Conservation (phyloP, 345 rosid species). For the Pugionium cornutum region DNA sequence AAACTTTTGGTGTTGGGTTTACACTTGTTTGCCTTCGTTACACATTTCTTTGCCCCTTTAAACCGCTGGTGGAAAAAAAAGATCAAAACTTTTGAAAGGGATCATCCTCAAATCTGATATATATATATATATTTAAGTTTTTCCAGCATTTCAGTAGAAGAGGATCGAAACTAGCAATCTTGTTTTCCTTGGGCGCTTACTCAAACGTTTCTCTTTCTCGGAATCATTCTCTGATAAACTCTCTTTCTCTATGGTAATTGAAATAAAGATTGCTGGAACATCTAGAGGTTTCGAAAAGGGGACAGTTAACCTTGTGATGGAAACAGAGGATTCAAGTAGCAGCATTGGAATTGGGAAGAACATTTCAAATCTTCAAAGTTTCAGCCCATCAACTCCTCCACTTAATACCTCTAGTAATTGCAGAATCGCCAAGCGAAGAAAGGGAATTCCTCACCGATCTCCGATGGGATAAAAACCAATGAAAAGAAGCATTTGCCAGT, state of each 20-base stretch:
- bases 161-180: too few species aligned
- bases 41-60: slow-evolving; percentile 1
- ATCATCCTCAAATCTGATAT: slow-evolving; percentile 15
- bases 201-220: too few species aligned
- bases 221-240: slow-evolving; percentile 16
- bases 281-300: slow-evolving; percentile 61
- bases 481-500: slow-evolving; percentile 19
- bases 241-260: slow-evolving; percentile 1
- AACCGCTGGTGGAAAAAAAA: not conserved
- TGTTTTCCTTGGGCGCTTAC: too few species aligned
- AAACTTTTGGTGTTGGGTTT: slow-evolving; percentile 12
- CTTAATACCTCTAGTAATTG: slow-evolving; percentile 66
- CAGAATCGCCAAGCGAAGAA: slow-evolving; percentile 76
- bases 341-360: slow-evolving; percentile 53
- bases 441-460: slow-evolving; percentile 95
- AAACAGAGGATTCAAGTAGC: slow-evolving; percentile 80
- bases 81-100: slow-evolving; percentile 28
- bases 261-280: slow-evolving; percentile 69
- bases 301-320: slow-evolving; percentile 51
- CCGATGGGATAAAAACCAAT: slow-evolving; percentile 58
- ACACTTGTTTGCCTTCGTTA: not conserved
- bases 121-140: too few species aligned
- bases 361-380: slow-evolving; percentile 52
- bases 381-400: slow-evolving; percentile 85
- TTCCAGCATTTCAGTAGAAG: too few species aligned